A percentile compares a stretch with the other conserved stretches of the same genome.
Conservation (phyloP, 1,139 yeast genomes). For the Candida sanyaensis region DNA sequence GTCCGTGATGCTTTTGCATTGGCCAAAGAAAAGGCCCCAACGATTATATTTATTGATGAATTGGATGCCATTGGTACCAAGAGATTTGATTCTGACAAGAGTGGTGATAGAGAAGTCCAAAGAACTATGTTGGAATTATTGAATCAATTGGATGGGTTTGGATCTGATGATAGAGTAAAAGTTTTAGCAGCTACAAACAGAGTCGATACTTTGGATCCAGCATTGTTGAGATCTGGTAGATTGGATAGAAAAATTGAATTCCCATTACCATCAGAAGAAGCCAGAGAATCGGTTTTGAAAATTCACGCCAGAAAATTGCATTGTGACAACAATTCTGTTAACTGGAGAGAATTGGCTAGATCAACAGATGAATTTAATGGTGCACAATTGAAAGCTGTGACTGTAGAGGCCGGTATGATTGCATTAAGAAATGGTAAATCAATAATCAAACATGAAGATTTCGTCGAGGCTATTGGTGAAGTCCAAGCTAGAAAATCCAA, state of each 20-base stretch:
- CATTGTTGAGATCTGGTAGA: slow-evolving; percentile 94
- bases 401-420: slow-evolving; percentile 99
- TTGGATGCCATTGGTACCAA: slow-evolving; percentile 98
- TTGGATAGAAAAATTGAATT: slow-evolving; percentile 96
- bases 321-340: slow-evolving; percentile 80
- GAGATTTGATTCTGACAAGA: slow-evolving; percentile 95
- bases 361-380: slow-evolving; percentile 98
- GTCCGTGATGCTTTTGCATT: slow-evolving; percentile 98
- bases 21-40: slow-evolving; percentile 98
- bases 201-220: slow-evolving; percentile 97
- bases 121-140: slow-evolving; percentile 97
- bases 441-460: slow-evolving; percentile 93
- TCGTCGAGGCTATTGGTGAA: slow-evolving; percentile 96
- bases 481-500: slow-evolving; percentile 97
- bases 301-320: slow-evolving; percentile 97
- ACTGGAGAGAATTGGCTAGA: slow-evolving; percentile 98
- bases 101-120: slow-evolving; percentile 98
- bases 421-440: slow-evolving; percentile 95
- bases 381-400: slow-evolving; percentile 96
- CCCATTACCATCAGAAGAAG: slow-evolving; percentile 96
- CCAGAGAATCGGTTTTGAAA: slow-evolving; percentile 93
- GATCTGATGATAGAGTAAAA: slow-evolving; percentile 96
- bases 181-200: slow-evolving; percentile 98
- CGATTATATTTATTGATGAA: slow-evolving; percentile 96
- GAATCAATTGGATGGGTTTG: slow-evolving; percentile 97